Evolutionary conservation across 257 asterid genomes (phyloP), one percentile per base, ranked within the genome.

Genomic region (Solanum rostratum): DNA sequence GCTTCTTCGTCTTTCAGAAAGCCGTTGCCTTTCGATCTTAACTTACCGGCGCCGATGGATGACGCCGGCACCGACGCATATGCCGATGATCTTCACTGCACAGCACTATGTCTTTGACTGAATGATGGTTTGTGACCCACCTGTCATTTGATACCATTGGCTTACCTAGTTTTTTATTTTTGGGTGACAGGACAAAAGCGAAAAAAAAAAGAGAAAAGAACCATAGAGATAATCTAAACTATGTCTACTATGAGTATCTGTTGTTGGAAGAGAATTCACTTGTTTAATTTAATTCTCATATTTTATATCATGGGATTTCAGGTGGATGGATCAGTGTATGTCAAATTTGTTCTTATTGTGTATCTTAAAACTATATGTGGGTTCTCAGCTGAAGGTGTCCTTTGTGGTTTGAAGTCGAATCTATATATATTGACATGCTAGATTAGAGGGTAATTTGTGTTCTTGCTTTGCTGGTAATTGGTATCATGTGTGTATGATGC

Each of bases 11-110:
- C 89, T n/a, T 71, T 83, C 70, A 83, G 90, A 83, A 88, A 84
- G 69, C 71, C 87, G 16, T 84, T 92, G 46, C 88, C 90, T 7
- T 92, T 92, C 60, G 92, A 92, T 81, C 91, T 92, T 24, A 92
- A 92, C 81, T 39, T 88, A 68, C 91, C 89, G 3, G 86, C 91
- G 10, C 90, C 89, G n/a, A 49, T 81, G 88, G 93, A 89, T 62
- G 86, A 86, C 59, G 63, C 20, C 69, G 87, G 85, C 15, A 66
- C 84, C 60, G 87, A 85, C 65, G 80, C 30, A 60, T 87, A 85
- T 33, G 82, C 86, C 24, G 86, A 85, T 49, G 88, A 85, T 43
- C 85, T 85, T 37, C 68, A 29, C 41, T 81, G 83, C 85, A 85
- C 88, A 24, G 82, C 39, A 20, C 76, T 86, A 14, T 84, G 88